Evolutionary conservation across 768 basidiomycete species (phyloP).

Genomic region (Leccinum ochraceum): DNA sequence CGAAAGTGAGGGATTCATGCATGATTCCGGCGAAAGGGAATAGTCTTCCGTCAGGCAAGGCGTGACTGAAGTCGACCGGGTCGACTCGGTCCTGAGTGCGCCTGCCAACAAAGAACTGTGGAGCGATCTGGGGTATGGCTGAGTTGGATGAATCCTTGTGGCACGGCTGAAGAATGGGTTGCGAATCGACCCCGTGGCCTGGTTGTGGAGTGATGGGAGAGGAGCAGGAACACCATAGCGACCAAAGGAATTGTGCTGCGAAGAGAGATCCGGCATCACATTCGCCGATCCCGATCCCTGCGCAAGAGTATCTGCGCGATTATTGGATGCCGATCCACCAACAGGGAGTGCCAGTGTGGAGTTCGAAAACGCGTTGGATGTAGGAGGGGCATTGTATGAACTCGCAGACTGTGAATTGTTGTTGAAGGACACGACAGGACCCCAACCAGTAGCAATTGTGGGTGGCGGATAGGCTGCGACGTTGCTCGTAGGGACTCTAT

Average conservation of each 20-base stretch:
- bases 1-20: background rate
- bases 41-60: background rate
- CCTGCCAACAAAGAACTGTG: background rate
- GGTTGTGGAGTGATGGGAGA: background rate
- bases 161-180: background rate
- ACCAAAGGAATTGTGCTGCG: background rate
- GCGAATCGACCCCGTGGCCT: no score
- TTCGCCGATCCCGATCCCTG: background rate
- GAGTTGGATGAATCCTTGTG: background rate
- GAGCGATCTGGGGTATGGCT: background rate
- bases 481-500: background rate
- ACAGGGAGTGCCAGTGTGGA: background rate
- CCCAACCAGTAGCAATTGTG: background rate
- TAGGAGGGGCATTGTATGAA: no score
- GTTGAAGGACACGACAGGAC: no score
- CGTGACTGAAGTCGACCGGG: background rate
- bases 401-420: no score
- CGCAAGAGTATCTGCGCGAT: background rate
- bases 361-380: background rate
- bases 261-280: background rate
- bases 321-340: background rate
- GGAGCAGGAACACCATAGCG: background rate
- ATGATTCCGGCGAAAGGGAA: background rate
- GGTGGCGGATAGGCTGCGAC: no score
- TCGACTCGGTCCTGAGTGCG: no score